These are phyloP conservation scores for Russula sp. DNA, from an alignment of 768 basidiomycete genomes.

Conservation along the genomic window DNA sequence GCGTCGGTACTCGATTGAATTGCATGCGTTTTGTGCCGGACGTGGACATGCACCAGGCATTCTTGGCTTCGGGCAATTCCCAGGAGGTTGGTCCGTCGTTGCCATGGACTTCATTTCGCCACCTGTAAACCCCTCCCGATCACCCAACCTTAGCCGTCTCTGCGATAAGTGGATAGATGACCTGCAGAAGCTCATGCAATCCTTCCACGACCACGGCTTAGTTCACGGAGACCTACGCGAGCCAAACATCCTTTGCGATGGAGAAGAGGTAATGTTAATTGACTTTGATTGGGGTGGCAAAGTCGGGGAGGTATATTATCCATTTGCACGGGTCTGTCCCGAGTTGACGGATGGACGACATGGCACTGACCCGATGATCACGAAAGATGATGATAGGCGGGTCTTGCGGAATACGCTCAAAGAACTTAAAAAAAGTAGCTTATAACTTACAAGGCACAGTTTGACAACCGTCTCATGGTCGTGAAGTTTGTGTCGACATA, in stretches of 20 bases:
- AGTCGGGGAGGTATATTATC: background rate
- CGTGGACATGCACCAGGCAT: background rate
- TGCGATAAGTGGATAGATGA: background rate
- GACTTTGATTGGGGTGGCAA: constrained; percentile 6
- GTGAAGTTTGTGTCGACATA: too few relatives aligned
- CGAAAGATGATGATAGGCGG: too few relatives aligned
- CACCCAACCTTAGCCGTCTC: background rate
- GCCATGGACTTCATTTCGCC: background rate
- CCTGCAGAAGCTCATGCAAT: background rate
- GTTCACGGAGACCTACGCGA: constrained; percentile 1
- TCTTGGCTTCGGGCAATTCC: background rate
- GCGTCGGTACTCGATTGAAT: background rate
- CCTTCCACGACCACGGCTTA: background rate
- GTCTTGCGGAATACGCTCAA: too few relatives aligned
- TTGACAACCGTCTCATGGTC: too few relatives aligned
- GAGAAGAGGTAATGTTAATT: background rate
- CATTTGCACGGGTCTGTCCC: background rate
- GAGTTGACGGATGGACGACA: constrained; percentile 1
- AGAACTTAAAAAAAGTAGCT: too few relatives aligned
- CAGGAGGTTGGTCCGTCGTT: background rate
- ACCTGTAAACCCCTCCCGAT: background rate
- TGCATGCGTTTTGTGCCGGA: background rate
- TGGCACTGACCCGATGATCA: background rate
- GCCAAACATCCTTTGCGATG: background rate
- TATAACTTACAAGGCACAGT: too few relatives aligned